A percentile compares a stretch with the other conserved stretches of the same genome.
These are phyloP conservation scores for Mercurialis annua DNA, from an alignment of 345 rosid species.

Conservation along the genomic window DNA sequence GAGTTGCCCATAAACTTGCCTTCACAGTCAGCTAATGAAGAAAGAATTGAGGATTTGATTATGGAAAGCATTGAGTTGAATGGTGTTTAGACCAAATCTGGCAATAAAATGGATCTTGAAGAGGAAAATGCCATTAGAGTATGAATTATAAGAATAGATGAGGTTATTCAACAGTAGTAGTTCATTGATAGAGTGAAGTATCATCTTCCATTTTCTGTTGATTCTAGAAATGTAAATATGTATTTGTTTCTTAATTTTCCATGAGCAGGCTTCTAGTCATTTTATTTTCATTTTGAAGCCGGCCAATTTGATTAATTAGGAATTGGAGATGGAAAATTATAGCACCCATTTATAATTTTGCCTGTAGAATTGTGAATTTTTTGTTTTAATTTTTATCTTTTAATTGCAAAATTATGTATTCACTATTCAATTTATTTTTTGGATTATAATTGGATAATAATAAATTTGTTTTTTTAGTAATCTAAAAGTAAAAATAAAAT, in stretches of 20 bases:
- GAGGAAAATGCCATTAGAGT: conserved; percentile 17
- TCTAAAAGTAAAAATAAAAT: too few species aligned
- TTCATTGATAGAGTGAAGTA: neutral
- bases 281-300: conserved; percentile 15
- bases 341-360: neutral
- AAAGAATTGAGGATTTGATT: conserved; percentile 17
- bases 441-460: neutral
- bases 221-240: neutral
- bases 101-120: neutral
- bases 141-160: neutral
- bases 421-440: neutral
- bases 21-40: conserved; percentile 1
- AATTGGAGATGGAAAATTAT: conserved; percentile 2
- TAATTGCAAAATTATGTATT: neutral
- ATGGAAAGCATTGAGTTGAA: conserved; percentile 14
- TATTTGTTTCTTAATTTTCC: conserved; percentile 5
- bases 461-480: too few species aligned
- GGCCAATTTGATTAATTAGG: neutral
- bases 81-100: conserved; percentile 12
- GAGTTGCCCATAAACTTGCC: conserved; percentile 23
- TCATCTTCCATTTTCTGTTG: neutral
- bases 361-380: neutral
- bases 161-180: too few species aligned
- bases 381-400: neutral
- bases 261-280: conserved; percentile 20